Evolutionary conservation across 164 flowering plant species (phyloP).

Genomic region (Magnolia kwangsiensis): DNA sequence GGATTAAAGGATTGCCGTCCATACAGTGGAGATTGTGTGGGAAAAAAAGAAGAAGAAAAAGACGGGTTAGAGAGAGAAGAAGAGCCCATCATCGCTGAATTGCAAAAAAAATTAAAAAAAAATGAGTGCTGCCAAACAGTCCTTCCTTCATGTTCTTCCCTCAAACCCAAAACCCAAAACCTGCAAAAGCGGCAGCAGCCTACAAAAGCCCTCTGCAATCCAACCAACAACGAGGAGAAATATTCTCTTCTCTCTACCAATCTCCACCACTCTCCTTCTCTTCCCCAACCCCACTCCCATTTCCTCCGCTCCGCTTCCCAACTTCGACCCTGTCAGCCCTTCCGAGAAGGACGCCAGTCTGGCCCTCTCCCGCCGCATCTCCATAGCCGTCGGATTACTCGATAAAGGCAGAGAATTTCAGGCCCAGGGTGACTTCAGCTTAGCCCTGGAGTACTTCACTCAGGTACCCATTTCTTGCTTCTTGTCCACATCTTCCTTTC

Average conservation of each 20-base stretch:
- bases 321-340: conserved; percentile 42
- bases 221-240: conserved; percentile 12
- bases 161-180: not conserved
- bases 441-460: conserved; percentile 52
- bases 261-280: conserved; percentile 16
- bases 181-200: not conserved
- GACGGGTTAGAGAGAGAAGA: not conserved
- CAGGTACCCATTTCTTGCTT: conserved; percentile 28
- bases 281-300: conserved; percentile 9
- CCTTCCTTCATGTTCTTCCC: not conserved
- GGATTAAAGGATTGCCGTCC: too few relatives aligned
- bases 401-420: conserved; percentile 62
- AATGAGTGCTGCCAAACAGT: not conserved
- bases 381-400: conserved; percentile 46
- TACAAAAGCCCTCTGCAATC: not conserved
- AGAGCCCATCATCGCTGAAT: not conserved
- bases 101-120: not conserved
- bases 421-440: conserved; percentile 54
- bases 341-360: conserved; percentile 46
- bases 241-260: conserved; percentile 34
- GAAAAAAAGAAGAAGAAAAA: too few relatives aligned
- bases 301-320: conserved; percentile 17
- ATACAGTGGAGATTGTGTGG: too few relatives aligned
- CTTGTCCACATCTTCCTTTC: not conserved
- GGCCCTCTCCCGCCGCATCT: conserved; percentile 29